These are phyloP conservation scores for Stagonosporopsis chrysanthemi DNA, from an alignment of 2,329 filamentous ascomycete genomes.

Conservation along the genomic window DNA sequence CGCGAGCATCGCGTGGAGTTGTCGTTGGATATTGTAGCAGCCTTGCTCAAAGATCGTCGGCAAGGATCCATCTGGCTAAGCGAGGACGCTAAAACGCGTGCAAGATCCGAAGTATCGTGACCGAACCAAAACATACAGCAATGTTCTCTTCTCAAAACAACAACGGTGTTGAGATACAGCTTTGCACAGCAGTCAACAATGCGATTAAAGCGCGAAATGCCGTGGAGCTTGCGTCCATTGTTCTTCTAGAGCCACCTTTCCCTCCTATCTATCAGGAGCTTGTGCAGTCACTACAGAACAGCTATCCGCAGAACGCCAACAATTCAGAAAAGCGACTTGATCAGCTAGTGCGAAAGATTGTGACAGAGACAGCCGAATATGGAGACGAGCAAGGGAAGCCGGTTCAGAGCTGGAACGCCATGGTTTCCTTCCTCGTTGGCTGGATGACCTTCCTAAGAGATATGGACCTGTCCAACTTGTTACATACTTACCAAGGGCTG, in stretches of 20 bases:
- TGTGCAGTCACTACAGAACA: conserved; percentile 34
- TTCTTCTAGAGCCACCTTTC: conserved; percentile 42
- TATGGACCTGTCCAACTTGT: conserved; percentile 76
- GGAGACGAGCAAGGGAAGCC: conserved; percentile 65
- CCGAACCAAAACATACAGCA: conserved; percentile 20
- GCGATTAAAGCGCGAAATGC: conserved; percentile 36
- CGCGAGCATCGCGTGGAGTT: background rate
- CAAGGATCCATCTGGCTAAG: conserved; percentile 13
- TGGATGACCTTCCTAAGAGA: conserved; percentile 85
- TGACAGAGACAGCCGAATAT: conserved; percentile 57
- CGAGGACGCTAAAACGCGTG: conserved; percentile 13
- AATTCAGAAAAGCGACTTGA: conserved; percentile 35
- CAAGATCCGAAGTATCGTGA: conserved; percentile 1
- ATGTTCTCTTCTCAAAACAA: conserved; percentile 36
- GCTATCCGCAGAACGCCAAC: conserved; percentile 31
- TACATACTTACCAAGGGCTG: conserved; percentile 77
- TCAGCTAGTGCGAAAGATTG: conserved; percentile 30
- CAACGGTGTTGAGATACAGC: conserved; percentile 34
- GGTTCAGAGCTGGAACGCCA: conserved; percentile 73
- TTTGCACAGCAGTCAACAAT: conserved; percentile 39
- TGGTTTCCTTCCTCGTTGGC: conserved; percentile 79
- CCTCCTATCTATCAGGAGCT: conserved; percentile 39
- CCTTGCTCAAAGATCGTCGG: background rate
- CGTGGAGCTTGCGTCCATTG: conserved; percentile 35
- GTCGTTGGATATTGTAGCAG: background rate